phyloP scores from a whole-genome alignment of 139 green algal species.

The Chlorella sorokiniana region DNA sequence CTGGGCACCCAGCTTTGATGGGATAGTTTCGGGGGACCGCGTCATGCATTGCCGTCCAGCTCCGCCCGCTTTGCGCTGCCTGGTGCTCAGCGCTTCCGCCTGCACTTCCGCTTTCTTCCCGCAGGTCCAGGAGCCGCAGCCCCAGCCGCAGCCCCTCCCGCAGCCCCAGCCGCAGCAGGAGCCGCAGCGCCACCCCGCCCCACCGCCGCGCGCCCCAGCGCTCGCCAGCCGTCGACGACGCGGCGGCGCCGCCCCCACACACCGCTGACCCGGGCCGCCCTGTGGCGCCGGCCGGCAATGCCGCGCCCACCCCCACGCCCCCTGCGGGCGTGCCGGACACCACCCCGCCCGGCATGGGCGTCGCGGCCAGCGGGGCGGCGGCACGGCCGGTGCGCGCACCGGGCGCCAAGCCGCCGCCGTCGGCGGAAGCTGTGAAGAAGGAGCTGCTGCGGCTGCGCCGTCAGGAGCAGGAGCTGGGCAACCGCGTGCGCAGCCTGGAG shows the following conservation, averaged over 20 bases:
- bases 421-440: conserved; percentile 24
- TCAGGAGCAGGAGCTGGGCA: conserved; percentile 25
- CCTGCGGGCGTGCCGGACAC: not conserved
- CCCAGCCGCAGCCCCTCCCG: not conserved
- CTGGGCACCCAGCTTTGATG: too few species aligned
- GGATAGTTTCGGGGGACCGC: too few species aligned
- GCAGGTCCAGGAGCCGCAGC: not conserved
- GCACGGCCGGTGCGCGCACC: not conserved
- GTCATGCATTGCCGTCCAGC: too few species aligned
- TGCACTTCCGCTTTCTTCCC: too few species aligned
- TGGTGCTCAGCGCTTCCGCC: too few species aligned
- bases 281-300: not conserved
- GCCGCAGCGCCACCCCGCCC: not conserved
- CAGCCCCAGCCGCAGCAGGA: not conserved
- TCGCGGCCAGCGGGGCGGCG: not conserved
- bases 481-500: not conserved
- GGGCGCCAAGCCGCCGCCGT: conserved; percentile 16
- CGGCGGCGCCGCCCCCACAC: not conserved
- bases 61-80: too few species aligned
- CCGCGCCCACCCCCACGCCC: not conserved
- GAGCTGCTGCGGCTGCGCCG: conserved; percentile 31
- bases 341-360: too few species aligned
- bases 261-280: too few species aligned
- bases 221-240: not conserved
- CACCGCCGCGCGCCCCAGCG: not conserved